Percentiles rank a stretch among this genome's conserved stretches.
These are phyloP conservation scores for Linum lewisii DNA, from an alignment of 345 rosid species.

Conservation along the genomic window DNA sequence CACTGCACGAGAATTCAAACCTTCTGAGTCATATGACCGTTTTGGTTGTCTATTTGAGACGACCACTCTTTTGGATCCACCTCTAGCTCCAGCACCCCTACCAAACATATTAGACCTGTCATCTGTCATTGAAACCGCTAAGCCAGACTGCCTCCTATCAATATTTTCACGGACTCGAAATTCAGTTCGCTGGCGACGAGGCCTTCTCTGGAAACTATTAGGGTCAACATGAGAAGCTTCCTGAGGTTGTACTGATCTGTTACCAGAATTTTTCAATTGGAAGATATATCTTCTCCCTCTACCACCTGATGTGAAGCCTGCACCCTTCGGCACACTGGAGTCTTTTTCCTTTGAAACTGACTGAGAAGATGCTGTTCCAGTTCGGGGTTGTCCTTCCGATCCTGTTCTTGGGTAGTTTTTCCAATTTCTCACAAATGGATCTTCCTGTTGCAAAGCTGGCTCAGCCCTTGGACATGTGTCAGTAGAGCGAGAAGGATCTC, in stretches of 20 bases:
- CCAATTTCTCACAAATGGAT: constrained; percentile 24
- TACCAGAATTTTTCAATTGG: constrained; percentile 42
- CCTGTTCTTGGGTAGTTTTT: constrained; percentile 29
- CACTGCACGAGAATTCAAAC: constrained; percentile 24
- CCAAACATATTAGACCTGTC: constrained; percentile 40
- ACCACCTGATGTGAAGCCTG: constrained; percentile 29
- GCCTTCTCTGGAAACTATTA: constrained; percentile 52
- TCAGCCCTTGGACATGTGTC: constrained; percentile 24
- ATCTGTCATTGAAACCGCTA: constrained; percentile 25
- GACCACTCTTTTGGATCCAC: constrained; percentile 38
- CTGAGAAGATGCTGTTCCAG: constrained; percentile 23
- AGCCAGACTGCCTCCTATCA: constrained; percentile 31
- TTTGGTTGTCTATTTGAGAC: constrained; percentile 46
- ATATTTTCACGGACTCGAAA: constrained; percentile 63
- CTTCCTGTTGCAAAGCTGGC: constrained; percentile 26
- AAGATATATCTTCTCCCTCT: constrained; percentile 38
- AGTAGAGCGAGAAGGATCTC: constrained; percentile 28
- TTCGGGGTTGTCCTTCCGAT: constrained; percentile 34
- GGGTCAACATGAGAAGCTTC: constrained; percentile 49
- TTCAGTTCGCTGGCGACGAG: constrained; percentile 52
- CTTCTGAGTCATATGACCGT: constrained; percentile 41
- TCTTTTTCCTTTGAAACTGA: constrained; percentile 27
- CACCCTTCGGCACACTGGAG: constrained; percentile 23
- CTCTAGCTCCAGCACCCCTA: constrained; percentile 34
- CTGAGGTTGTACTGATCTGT: constrained; percentile 36